Evolutionary conservation across 176 grass and related monocot species (phyloP).

Genomic region (Elaeis guineensis): DNA sequence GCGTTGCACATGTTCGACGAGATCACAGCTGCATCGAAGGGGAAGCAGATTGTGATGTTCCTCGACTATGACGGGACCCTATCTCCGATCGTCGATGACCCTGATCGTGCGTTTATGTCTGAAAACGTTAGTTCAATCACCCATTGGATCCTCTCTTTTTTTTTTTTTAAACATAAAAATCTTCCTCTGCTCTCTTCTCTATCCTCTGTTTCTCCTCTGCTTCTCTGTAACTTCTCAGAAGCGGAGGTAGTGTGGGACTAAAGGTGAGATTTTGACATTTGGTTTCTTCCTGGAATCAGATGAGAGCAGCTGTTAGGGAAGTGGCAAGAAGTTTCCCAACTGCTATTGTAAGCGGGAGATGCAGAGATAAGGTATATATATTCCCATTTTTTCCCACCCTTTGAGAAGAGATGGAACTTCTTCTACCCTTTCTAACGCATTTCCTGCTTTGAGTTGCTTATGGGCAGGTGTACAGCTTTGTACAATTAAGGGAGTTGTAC

Average conservation of each 20-base stretch:
- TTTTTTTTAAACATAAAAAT: not conserved
- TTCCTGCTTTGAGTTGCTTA: too few relatives aligned
- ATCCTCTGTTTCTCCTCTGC: not conserved
- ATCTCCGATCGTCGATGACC: constrained; percentile 76
- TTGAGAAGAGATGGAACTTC: too few relatives aligned
- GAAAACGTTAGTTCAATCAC: constrained; percentile 34
- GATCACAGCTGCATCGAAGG: constrained; percentile 34
- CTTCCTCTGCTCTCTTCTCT: not conserved
- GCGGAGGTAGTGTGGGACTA: constrained; percentile 11
- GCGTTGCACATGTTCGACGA: constrained; percentile 49
- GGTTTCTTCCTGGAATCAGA: constrained; percentile 24
- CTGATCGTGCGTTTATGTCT: constrained; percentile 64
- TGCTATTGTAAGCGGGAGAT: constrained; percentile 68
- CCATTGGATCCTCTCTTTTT: not conserved
- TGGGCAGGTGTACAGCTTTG: constrained; percentile 53
- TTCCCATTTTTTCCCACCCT: not conserved
- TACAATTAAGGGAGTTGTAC: constrained; percentile 56
- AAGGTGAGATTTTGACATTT: not conserved
- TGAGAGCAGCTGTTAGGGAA: constrained; percentile 56
- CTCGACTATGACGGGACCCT: constrained; percentile 85
- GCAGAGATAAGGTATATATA: constrained; percentile 49
- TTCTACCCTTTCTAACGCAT: too few relatives aligned
- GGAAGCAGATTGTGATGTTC: constrained; percentile 58
- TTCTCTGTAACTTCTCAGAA: not conserved
- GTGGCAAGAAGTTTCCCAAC: constrained; percentile 56